phyloP scores from a whole-genome alignment of 371 early-diverging fungal species.

The Actinomortierella ambigua region DNA sequence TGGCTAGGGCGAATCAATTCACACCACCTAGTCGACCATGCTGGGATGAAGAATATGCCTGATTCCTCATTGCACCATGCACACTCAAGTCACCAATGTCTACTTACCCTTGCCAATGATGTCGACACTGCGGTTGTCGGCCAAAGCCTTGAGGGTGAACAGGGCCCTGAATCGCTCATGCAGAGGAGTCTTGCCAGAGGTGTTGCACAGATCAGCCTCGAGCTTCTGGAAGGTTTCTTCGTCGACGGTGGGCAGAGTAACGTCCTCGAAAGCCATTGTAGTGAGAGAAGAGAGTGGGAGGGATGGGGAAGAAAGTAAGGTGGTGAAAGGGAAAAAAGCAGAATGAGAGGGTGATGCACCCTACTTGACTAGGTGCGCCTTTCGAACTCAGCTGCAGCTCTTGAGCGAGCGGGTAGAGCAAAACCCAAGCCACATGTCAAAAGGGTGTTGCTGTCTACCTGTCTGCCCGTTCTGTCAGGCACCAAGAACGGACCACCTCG shows the following conservation, averaged over 20 bases:
- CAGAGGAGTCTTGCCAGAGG: constrained; percentile 64
- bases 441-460: no score
- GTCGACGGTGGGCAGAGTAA: constrained; percentile 16
- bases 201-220: constrained; percentile 64
- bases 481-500: no score
- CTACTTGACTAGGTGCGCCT: no score
- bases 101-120: constrained; percentile 83
- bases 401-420: no score
- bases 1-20: no score
- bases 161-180: constrained; percentile 94
- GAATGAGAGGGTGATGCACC: not conserved
- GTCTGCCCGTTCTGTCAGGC: no score
- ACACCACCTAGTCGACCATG: no score
- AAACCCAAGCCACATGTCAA: no score
- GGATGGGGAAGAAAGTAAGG: not conserved
- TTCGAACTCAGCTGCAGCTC: no score
- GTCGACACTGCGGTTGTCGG: constrained; percentile 77
- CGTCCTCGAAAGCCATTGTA: constrained; percentile 43
- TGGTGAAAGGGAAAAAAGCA: not conserved
- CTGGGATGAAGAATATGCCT: constrained; percentile 1
- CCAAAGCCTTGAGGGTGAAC: constrained; percentile 92
- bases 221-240: constrained; percentile 48
- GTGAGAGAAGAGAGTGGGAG: not conserved
- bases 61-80: not conserved
- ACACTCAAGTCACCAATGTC: not conserved